Percentiles rank a stretch among this genome's conserved stretches.
phyloP scores from a whole-genome alignment of 169 alveolate species.

The Babesia divergens region DNA sequence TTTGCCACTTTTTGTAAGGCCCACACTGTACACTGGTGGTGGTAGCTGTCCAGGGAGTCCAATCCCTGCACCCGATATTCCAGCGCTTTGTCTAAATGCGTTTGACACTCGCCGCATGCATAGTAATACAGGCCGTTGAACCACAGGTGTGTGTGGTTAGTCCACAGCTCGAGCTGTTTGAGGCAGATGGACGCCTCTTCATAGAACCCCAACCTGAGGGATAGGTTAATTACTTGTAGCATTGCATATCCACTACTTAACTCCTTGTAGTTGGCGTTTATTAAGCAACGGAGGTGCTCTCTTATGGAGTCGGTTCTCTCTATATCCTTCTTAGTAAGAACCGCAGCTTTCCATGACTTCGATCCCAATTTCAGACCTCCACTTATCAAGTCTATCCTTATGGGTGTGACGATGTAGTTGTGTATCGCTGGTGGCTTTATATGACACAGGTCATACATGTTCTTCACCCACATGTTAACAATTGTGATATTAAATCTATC shows the following conservation, averaged over 20 bases:
- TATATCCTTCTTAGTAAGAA: slow-evolving; percentile 9
- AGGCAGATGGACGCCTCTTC: slow-evolving; percentile 22
- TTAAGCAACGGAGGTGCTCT: background rate
- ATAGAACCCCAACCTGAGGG: slow-evolving; percentile 54
- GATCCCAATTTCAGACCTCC: background rate
- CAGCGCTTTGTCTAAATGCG: background rate
- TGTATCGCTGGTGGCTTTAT: slow-evolving; percentile 23
- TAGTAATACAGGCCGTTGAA: slow-evolving; percentile 16
- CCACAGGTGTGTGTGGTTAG: slow-evolving; percentile 36
- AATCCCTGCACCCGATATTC: background rate
- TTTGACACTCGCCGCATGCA: background rate
- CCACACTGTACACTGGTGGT: slow-evolving; percentile 4
- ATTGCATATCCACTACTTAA: slow-evolving; percentile 10
- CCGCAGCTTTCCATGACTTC: background rate
- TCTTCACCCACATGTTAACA: slow-evolving; percentile 13
- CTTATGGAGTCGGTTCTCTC: background rate
- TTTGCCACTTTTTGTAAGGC: background rate
- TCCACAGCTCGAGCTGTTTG: slow-evolving; percentile 15
- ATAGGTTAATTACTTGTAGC: slow-evolving; percentile 11
- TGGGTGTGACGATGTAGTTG: background rate
- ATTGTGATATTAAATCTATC: background rate
- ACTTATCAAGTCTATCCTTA: background rate
- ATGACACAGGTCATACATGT: slow-evolving; percentile 1
- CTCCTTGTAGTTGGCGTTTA: background rate
- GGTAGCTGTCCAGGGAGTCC: slow-evolving; percentile 16